A percentile compares a stretch with the other conserved stretches of the same genome.
Conservation (phyloP, 108 stramenopile species). For the Craspedostauros australis region DNA sequence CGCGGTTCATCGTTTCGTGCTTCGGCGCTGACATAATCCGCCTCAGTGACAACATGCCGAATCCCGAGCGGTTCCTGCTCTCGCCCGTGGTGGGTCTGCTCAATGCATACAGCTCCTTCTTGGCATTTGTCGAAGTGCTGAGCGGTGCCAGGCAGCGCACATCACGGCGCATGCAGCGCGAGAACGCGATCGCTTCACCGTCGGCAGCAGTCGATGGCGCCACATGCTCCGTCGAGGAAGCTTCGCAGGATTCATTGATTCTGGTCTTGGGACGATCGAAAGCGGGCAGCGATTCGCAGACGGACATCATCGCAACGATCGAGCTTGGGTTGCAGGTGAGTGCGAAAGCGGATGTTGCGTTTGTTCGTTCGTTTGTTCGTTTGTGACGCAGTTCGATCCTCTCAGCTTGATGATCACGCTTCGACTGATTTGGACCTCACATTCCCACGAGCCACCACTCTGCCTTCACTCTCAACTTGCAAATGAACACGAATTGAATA, state of each 20-base stretch:
- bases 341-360: no score
- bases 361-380: no score
- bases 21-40: conserved; percentile 77
- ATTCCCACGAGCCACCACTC: no score
- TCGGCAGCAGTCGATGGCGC: not conserved
- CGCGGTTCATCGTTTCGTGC: conserved; percentile 56
- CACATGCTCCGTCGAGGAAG: conserved; percentile 17
- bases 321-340: conserved; percentile 63
- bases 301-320: conserved; percentile 69
- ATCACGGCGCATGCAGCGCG: conserved; percentile 22
- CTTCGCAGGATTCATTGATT: conserved; percentile 56
- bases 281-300: conserved; percentile 9
- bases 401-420: not conserved
- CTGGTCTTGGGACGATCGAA: conserved; percentile 44
- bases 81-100: conserved; percentile 59
- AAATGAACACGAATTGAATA: not conserved
- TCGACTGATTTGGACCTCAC: no score
- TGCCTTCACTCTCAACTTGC: no score
- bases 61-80: conserved; percentile 52
- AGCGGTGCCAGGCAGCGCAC: conserved; percentile 57
- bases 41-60: conserved; percentile 43
- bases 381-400: not conserved
- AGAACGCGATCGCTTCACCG: conserved; percentile 27
- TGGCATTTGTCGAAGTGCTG: conserved; percentile 75
- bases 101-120: conserved; percentile 59